Evolutionary conservation across 352 stramenopile species (phyloP).

Genomic region (Plasmopara muralis): DNA sequence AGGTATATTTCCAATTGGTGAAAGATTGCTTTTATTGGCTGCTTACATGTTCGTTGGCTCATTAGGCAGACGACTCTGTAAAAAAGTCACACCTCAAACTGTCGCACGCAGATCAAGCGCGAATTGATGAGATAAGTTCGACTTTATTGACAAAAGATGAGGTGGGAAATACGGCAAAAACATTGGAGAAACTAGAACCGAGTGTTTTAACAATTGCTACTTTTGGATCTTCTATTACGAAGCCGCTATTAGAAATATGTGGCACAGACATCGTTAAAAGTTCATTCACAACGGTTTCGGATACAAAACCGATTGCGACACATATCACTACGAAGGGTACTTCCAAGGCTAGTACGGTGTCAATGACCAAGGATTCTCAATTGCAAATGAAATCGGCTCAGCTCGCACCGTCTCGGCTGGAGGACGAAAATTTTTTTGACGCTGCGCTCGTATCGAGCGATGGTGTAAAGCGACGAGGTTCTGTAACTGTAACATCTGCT

Average conservation of each 20-base stretch:
- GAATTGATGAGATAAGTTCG: not conserved
- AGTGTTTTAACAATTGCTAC: not conserved
- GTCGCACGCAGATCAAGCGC: not conserved
- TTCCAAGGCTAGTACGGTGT: not conserved
- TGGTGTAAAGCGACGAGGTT: conserved; percentile 12
- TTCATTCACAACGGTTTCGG: not conserved
- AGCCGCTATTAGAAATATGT: not conserved
- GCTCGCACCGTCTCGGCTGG: not conserved
- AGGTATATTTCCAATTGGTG: conserved; percentile 2
- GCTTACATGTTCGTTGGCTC: not conserved
- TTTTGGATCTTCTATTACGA: not conserved
- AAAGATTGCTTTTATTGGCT: not conserved
- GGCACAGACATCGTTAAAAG: not conserved
- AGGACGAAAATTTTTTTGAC: not conserved
- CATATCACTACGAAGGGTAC: not conserved
- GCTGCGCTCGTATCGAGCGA: not conserved
- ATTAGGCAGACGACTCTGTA: not conserved
- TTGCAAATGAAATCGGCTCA: conserved; percentile 1
- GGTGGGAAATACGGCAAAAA: not conserved
- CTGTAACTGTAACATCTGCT: not conserved
- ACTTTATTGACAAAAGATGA: not conserved
- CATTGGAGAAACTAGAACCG: not conserved
- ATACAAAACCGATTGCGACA: not conserved
- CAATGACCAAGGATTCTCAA: not conserved
- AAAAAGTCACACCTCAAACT: not conserved